These are phyloP conservation scores for Sporothrix humicola DNA, from an alignment of 2,329 filamentous ascomycete genomes.

Conservation along the genomic window DNA sequence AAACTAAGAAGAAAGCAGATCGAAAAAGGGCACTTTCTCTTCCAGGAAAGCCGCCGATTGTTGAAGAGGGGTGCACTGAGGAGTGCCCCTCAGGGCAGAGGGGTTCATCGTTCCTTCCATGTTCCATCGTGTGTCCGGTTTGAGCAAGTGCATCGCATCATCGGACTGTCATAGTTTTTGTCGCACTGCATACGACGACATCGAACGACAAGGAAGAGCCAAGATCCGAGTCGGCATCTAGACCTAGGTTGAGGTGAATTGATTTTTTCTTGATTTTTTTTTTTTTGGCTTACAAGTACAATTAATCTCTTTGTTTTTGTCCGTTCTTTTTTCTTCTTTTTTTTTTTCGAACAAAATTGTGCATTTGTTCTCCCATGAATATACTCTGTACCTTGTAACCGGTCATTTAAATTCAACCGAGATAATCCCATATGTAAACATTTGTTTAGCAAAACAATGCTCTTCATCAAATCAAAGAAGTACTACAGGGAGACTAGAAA, in stretches of 20 bases:
- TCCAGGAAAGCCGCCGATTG: conserved; percentile 5
- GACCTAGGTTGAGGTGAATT: not conserved
- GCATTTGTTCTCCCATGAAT: too few species aligned
- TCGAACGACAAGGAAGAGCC: not conserved
- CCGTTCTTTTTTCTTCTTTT: not conserved
- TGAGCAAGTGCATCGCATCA: not conserved
- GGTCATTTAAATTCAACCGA: not conserved
- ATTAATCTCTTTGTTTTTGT: not conserved
- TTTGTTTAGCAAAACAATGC: not conserved
- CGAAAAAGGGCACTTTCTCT: conserved; percentile 9
- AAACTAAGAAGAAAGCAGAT: not conserved
- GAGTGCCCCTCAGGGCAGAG: not conserved
- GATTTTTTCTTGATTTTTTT: not conserved
- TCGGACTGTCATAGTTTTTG: not conserved
- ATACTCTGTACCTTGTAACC: too few species aligned
- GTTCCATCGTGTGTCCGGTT: not conserved
- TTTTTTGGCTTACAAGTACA: not conserved
- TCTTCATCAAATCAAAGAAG: too few species aligned
- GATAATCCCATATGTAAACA: not conserved
- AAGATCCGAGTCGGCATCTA: not conserved
- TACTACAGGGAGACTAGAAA: not conserved
- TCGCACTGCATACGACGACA: not conserved
- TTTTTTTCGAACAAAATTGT: not conserved
- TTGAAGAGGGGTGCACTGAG: not conserved
- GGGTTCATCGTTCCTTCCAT: not conserved